phyloP scores from a whole-genome alignment of 257 asterid genomes.

The Ehretia macrophylla region DNA sequence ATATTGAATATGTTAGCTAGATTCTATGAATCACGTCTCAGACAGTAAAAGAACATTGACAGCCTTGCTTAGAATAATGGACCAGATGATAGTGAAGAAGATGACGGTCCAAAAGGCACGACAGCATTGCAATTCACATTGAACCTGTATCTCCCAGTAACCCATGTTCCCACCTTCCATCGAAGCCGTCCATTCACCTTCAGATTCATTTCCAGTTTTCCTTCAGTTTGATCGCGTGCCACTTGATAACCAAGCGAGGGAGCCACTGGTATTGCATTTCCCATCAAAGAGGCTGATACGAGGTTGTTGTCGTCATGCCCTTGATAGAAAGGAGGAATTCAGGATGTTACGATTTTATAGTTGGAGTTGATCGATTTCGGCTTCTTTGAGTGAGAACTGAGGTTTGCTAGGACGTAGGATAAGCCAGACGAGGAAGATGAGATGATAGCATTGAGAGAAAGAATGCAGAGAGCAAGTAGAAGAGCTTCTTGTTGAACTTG shows the following conservation, averaged over 20 bases:
- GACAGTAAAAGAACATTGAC: slow-evolving; percentile 67
- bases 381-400: slow-evolving; percentile 53
- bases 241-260: slow-evolving; percentile 65
- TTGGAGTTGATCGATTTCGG: slow-evolving; percentile 64
- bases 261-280: slow-evolving; percentile 60
- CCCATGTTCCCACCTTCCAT: slow-evolving; percentile 96
- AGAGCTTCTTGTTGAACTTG: slow-evolving; percentile 50
- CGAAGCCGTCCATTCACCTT: slow-evolving; percentile 61
- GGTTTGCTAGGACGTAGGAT: slow-evolving; percentile 83
- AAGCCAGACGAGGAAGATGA: slow-evolving; percentile 68
- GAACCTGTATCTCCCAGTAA: slow-evolving; percentile 82
- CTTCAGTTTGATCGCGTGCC: slow-evolving; percentile 46
- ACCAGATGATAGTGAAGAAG: slow-evolving; percentile 60
- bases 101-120: slow-evolving; percentile 46
- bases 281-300: slow-evolving; percentile 57
- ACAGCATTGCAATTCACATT: slow-evolving; percentile 52
- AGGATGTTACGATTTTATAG: slow-evolving; percentile 57
- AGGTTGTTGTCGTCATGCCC: slow-evolving; percentile 59
- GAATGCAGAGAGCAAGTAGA: slow-evolving; percentile 43
- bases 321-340: slow-evolving; percentile 80
- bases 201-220: slow-evolving; percentile 42
- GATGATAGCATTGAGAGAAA: slow-evolving; percentile 54
- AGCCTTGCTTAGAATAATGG: slow-evolving; percentile 56
- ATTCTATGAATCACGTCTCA: slow-evolving; percentile 19
- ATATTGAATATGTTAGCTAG: background rate